Evolutionary conservation across 2,329 filamentous ascomycete species (phyloP), one percentile per base, ranked within the genome.

Genomic region (Cladophialophora bantiana): DNA sequence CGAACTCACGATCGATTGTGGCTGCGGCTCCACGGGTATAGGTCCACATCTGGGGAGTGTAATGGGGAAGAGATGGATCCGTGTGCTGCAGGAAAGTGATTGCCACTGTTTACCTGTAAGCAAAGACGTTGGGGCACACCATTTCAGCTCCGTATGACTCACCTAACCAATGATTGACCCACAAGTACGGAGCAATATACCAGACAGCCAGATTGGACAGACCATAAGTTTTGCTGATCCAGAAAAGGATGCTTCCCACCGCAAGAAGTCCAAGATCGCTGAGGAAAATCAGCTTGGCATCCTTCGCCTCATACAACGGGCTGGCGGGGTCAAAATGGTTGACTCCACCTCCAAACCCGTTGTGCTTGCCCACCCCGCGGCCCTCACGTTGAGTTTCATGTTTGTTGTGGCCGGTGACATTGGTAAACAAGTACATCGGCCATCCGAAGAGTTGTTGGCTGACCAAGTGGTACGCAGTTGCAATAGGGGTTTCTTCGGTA

Each of bases 141-240:
- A 31, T 18, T 7, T 15, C 12, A 15, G 12, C 18, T 20, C 10
- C 20, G 40, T 48, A 59, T 32, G 10, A 86, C 91, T 86, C 89
- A 95, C 92, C 92, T 64, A 98, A 90, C 94, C 94, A 98, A 88
- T 97, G 93, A 87, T 98, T 96, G 64, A 97, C 94, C 94, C 94
- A 97, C 68, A 97, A 85, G 80, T 98, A 99, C 42, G 95, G 95
- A 66, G 96, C 77, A 76, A 94, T 89, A 83, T 99, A 99, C 94
- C 95, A 98, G 70, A 99, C 90, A 67, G 91, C 82, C 78, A 98
- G 84, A 84, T 97, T 98, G 77, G 84, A 78, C 84, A 89, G 94
- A 76, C 95, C 95, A 74, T 90, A 97, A 64, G 81, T 91, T 79
- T 88, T 88, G 74, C 89, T 89, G 72, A 97, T 83, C 74, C 85